Conservation (phyloP, 306 rosid genomes). For the Potentilla sterilis region DNA sequence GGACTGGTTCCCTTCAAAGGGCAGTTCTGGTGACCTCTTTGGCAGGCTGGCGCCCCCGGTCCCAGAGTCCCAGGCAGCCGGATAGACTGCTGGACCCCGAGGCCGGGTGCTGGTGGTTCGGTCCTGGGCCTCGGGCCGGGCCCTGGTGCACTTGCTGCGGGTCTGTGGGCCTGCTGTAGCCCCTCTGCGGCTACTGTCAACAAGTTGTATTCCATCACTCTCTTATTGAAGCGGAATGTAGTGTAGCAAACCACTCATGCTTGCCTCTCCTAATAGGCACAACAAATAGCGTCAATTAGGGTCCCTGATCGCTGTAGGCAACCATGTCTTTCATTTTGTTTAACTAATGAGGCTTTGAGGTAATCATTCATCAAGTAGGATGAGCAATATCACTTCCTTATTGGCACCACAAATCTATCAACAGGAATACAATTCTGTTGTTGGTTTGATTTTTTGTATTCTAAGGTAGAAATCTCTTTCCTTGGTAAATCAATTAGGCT, state of each 20-base stretch:
- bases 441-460: neutral
- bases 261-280: neutral
- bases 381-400: neutral
- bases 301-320: neutral
- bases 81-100: no score
- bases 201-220: neutral
- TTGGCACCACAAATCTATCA: neutral
- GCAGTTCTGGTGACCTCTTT: no score
- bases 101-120: no score
- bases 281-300: neutral
- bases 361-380: neutral
- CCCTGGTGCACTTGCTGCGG: no score
- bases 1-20: no score
- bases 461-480: neutral
- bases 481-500: neutral
- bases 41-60: no score
- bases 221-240: neutral
- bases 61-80: no score
- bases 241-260: neutral
- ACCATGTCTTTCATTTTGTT: neutral
- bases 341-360: neutral
- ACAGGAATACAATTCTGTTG: neutral
- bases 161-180: no score
- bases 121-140: no score
- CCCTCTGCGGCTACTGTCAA: no score